Percentiles rank a stretch among this genome's conserved stretches.
phyloP scores from a whole-genome alignment of 129 eudicot species.

The Heracleum sosnowskyi region DNA sequence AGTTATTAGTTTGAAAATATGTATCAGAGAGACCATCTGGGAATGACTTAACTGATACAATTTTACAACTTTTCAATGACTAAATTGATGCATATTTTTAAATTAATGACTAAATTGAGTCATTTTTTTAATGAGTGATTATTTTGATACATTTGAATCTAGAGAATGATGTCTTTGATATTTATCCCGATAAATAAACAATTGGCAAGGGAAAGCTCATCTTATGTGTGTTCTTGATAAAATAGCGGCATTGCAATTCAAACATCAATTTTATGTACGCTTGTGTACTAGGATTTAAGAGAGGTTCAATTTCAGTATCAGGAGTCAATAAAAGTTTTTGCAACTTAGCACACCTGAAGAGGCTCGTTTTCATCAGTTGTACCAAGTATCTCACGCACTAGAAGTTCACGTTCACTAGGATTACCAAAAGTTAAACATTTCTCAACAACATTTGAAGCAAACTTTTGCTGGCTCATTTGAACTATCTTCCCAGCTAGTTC shows the following conservation, averaged over 20 bases:
- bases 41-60: no score
- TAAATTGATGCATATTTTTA: no score
- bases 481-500: constrained; percentile 32
- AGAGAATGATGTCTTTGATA: no score
- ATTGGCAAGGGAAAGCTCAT: background rate
- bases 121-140: no score
- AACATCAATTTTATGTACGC: background rate
- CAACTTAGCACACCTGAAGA: constrained; percentile 22
- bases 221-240: background rate
- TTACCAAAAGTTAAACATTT: constrained; percentile 44
- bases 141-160: no score
- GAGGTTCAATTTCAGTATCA: background rate
- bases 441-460: constrained; percentile 59
- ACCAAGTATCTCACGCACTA: constrained; percentile 38
- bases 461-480: constrained; percentile 54
- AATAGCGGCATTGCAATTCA: background rate
- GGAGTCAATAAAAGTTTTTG: background rate
- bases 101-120: no score
- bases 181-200: no score
- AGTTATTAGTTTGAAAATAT: no score
- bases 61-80: no score
- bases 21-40: no score
- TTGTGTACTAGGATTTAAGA: background rate
- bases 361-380: constrained; percentile 30
- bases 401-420: constrained; percentile 27